phyloP scores from a whole-genome alignment of 1,284 basidiomycete genomes.

The Golubevia sp. region DNA sequence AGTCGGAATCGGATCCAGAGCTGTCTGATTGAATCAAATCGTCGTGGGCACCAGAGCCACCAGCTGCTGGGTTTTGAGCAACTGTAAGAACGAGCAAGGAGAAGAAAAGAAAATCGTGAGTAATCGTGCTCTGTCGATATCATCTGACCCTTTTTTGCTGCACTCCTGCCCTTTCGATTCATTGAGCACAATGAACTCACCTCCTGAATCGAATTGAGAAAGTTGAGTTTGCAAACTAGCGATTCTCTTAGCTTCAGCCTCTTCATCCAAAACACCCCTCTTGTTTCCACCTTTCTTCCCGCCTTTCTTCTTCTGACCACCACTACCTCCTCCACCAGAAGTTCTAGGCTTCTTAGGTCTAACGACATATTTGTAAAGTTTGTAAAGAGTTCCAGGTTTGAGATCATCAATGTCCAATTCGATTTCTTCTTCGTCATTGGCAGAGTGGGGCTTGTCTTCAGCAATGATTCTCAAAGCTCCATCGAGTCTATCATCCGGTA shows the following conservation, averaged over 20 bases:
- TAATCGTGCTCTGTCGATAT: too few species aligned
- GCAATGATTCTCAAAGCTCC: slow-evolving; percentile 59
- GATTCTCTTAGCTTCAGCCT: slow-evolving; percentile 55
- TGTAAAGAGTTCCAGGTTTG: slow-evolving; percentile 54
- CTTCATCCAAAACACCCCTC: slow-evolving; percentile 59
- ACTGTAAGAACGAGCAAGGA: slow-evolving; percentile 6
- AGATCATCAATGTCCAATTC: slow-evolving; percentile 61
- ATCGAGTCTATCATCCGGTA: slow-evolving; percentile 57
- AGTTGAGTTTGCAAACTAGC: slow-evolving; percentile 54
- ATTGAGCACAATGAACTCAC: slow-evolving; percentile 4
- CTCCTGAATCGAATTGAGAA: slow-evolving; percentile 48
- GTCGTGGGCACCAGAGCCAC: slow-evolving; percentile 37
- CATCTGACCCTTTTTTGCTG: not conserved
- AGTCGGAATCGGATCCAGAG: slow-evolving; percentile 35
- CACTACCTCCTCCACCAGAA: not conserved
- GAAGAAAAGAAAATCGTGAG: not conserved
- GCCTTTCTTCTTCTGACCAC: slow-evolving; percentile 29
- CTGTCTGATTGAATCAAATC: slow-evolving; percentile 53
- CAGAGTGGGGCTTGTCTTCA: slow-evolving; percentile 55
- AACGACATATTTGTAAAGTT: slow-evolving; percentile 59
- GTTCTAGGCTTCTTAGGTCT: slow-evolving; percentile 19
- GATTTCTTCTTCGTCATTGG: slow-evolving; percentile 58
- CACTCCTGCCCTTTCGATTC: slow-evolving; percentile 3
- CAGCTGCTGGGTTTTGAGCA: slow-evolving; percentile 8
- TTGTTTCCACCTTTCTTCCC: slow-evolving; percentile 47